Evolutionary conservation across 495 filamentous ascomycete genomes (phyloP).

Genomic region (Achaetomiella virescens): DNA sequence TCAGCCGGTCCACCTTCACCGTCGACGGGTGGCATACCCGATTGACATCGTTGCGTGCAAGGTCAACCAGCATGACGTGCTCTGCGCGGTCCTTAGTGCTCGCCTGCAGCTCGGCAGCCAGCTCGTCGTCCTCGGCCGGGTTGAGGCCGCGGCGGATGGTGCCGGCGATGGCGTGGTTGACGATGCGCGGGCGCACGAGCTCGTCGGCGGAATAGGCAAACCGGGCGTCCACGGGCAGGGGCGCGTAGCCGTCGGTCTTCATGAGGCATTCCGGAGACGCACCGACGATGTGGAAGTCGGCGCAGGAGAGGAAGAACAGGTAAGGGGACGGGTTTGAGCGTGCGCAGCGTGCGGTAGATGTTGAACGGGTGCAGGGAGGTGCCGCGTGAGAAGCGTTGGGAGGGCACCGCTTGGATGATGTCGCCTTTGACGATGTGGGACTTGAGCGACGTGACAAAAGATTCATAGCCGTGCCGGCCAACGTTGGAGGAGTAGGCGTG

Average conservation of each 20-base stretch:
- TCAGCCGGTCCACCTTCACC: slow-evolving; percentile 82
- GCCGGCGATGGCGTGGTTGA: slow-evolving; percentile 95
- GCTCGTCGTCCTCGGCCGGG: slow-evolving; percentile 67
- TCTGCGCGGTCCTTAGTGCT: slow-evolving; percentile 93
- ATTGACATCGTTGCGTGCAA: slow-evolving; percentile 95
- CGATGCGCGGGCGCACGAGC: slow-evolving; percentile 60
- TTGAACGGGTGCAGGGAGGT: slow-evolving; percentile 94
- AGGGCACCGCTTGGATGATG: slow-evolving; percentile 96
- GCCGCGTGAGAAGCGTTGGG: slow-evolving; percentile 82
- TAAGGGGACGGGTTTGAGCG: slow-evolving; percentile 94
- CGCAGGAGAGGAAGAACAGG: slow-evolving; percentile 90
- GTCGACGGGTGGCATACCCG: slow-evolving; percentile 87
- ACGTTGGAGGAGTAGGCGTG: slow-evolving; percentile 80
- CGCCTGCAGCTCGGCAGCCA: slow-evolving; percentile 70
- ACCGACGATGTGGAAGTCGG: slow-evolving; percentile 88
- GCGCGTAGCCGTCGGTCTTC: slow-evolving; percentile 59
- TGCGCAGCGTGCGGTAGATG: slow-evolving; percentile 93
- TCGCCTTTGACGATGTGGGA: slow-evolving; percentile 82
- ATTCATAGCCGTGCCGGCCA: slow-evolving; percentile 78
- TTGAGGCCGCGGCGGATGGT: slow-evolving; percentile 84
- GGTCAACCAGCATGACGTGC: slow-evolving; percentile 98
- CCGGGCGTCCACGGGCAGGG: slow-evolving; percentile 21
- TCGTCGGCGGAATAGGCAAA: slow-evolving; percentile 22
- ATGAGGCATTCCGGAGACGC: slow-evolving; percentile 91
- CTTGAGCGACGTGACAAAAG: slow-evolving; percentile 74